Percentiles rank a stretch among this genome's conserved stretches.
phyloP scores from a whole-genome alignment of 2,329 filamentous ascomycete genomes.

The Zymoseptoria tritici region DNA sequence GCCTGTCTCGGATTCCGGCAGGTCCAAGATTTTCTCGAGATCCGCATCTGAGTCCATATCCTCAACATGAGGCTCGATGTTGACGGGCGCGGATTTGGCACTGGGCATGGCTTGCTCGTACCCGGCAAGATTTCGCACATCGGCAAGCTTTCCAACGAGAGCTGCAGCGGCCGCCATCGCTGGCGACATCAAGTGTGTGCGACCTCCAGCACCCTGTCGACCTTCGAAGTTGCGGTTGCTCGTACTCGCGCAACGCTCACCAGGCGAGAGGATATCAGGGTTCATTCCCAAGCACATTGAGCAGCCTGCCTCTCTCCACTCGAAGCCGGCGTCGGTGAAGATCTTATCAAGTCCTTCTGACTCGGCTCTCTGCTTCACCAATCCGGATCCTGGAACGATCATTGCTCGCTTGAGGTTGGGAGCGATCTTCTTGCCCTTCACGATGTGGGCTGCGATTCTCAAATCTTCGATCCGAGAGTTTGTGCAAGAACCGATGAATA shows the following conservation, averaged over 20 bases:
- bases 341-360: slow-evolving; percentile 87
- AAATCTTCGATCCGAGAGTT: slow-evolving; percentile 96
- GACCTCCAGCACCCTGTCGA: slow-evolving; percentile 81
- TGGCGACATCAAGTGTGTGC: slow-evolving; percentile 94
- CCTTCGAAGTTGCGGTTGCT: slow-evolving; percentile 98
- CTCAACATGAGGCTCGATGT: slow-evolving; percentile 49
- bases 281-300: slow-evolving; percentile 99
- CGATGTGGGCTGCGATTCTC: slow-evolving; percentile 74
- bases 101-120: slow-evolving; percentile 39
- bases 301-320: slow-evolving; percentile 97
- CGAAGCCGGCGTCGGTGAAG: slow-evolving; percentile 85
- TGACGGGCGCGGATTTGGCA: slow-evolving; percentile 47
- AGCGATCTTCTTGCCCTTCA: slow-evolving; percentile 81
- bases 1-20: slow-evolving; percentile 52
- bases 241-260: slow-evolving; percentile 89
- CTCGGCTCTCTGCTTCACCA: slow-evolving; percentile 89
- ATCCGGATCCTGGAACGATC: slow-evolving; percentile 91
- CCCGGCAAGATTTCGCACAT: slow-evolving; percentile 71
- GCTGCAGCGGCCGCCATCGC: slow-evolving; percentile 92
- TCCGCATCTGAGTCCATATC: slow-evolving; percentile 55
- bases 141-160: slow-evolving; percentile 82
- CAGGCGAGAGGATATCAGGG: slow-evolving; percentile 86
- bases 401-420: slow-evolving; percentile 86
- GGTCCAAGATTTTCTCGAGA: slow-evolving; percentile 56
- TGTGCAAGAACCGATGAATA: slow-evolving; percentile 97